These are phyloP conservation scores for Malus hybrid DNA, from an alignment of 331 rosid genomes.

Conservation along the genomic window DNA sequence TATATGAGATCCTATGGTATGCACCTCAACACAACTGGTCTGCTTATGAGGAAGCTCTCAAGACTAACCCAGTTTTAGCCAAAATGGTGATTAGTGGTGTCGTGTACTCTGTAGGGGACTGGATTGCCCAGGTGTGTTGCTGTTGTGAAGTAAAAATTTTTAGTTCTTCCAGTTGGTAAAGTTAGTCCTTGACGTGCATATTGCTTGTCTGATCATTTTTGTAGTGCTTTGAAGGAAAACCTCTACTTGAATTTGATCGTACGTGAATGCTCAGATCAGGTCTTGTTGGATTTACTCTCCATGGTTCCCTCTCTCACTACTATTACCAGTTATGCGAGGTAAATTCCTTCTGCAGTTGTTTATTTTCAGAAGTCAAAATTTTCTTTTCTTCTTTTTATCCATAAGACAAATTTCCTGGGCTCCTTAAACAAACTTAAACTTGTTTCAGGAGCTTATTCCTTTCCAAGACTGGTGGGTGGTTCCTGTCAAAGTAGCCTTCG, in stretches of 20 bases:
- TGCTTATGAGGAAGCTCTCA: constrained; percentile 96
- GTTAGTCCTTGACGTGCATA: background rate
- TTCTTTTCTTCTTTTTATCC: background rate
- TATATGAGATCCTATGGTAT: constrained; percentile 79
- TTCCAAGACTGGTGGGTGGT: constrained; percentile 98
- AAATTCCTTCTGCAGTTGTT: background rate
- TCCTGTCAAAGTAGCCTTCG: constrained; percentile 84
- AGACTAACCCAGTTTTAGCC: constrained; percentile 86
- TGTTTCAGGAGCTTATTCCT: constrained; percentile 74
- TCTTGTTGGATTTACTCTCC: constrained; percentile 89
- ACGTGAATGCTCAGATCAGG: constrained; percentile 92
- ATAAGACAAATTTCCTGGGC: background rate
- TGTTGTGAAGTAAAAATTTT: background rate
- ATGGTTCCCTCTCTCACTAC: constrained; percentile 95
- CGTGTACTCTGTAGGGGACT: constrained; percentile 87
- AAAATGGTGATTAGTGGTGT: constrained; percentile 98
- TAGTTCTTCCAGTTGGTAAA: background rate
- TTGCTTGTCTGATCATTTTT: constrained; percentile 5
- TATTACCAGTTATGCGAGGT: constrained; percentile 94
- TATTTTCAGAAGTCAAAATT: background rate
- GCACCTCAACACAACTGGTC: constrained; percentile 95
- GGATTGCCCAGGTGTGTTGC: constrained; percentile 85
- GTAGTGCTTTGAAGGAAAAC: constrained; percentile 96
- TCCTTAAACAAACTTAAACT: constrained; percentile 3
- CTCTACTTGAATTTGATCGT: constrained; percentile 85